Evolutionary conservation across 2,329 filamentous ascomycete species (phyloP).

Genomic region (Ophiostoma fasciatum): DNA sequence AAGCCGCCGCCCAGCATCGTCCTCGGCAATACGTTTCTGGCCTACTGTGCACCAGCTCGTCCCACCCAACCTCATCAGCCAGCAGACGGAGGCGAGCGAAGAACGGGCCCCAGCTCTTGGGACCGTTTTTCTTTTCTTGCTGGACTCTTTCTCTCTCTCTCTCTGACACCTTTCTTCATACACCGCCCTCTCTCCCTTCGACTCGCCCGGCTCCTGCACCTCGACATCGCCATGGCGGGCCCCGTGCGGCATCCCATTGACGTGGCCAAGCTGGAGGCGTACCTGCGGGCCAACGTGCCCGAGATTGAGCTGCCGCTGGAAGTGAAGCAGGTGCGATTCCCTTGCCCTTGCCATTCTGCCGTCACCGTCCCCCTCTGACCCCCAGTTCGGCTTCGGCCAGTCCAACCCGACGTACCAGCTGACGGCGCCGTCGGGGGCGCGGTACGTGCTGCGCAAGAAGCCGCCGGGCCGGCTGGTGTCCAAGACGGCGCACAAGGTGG

Average conservation of each 20-base stretch:
- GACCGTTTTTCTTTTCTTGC: no score
- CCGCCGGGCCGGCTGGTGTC: slow-evolving; percentile 88
- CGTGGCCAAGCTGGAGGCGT: slow-evolving; percentile 60
- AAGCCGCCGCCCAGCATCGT: no score
- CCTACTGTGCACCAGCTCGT: no score
- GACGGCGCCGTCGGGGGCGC: slow-evolving; percentile 51
- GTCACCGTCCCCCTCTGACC: slow-evolving; percentile 1
- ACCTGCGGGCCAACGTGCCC: slow-evolving; percentile 64
- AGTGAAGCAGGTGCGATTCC: slow-evolving; percentile 62
- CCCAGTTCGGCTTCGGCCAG: slow-evolving; percentile 88
- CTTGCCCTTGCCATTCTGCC: background rate
- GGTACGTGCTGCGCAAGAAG: slow-evolving; percentile 92
- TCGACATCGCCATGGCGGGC: slow-evolving; percentile 57
- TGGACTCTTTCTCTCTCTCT: no score
- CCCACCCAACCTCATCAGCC: no score
- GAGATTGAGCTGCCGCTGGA: slow-evolving; percentile 70
- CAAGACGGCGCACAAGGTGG: slow-evolving; percentile 89
- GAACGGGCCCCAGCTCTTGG: no score
- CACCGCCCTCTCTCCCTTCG: no score
- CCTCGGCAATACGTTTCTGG: no score
- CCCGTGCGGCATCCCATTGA: slow-evolving; percentile 84
- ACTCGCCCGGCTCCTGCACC: no score
- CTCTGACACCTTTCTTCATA: no score
- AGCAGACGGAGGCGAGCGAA: no score
- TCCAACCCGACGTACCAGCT: slow-evolving; percentile 95